phyloP scores from a whole-genome alignment of 164 flowering plant species.

The Umbellularia californica region DNA sequence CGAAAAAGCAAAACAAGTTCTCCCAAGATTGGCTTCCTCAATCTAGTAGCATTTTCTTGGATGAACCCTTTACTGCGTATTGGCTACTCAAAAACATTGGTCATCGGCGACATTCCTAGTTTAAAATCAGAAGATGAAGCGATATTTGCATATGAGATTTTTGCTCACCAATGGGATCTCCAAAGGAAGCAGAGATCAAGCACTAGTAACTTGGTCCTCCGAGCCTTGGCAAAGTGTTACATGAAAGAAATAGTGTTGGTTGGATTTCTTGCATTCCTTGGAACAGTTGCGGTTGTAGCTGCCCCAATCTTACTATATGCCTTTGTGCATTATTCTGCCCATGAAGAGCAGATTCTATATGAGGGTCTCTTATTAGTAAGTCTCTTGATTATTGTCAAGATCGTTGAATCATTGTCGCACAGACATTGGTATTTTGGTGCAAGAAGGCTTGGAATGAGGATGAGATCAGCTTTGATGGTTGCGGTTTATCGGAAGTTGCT shows the following conservation, averaged over 20 bases:
- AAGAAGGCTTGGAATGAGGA: constrained; percentile 65
- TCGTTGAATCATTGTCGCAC: constrained; percentile 60
- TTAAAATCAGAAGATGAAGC: constrained; percentile 61
- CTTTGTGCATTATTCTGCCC: constrained; percentile 47
- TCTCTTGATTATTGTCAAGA: constrained; percentile 45
- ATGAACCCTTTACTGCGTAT: constrained; percentile 49
- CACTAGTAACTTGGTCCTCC: constrained; percentile 28
- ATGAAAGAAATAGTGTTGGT: constrained; percentile 42
- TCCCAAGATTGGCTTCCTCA: constrained; percentile 30
- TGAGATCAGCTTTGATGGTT: constrained; percentile 79
- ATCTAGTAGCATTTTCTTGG: constrained; percentile 73
- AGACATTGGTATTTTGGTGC: constrained; percentile 61
- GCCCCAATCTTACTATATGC: constrained; percentile 62
- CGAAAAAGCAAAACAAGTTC: constrained; percentile 10
- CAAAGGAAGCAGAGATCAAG: constrained; percentile 17
- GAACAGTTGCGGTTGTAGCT: constrained; percentile 39
- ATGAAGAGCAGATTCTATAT: constrained; percentile 16
- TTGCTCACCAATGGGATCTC: constrained; percentile 39
- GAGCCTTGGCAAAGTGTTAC: constrained; percentile 48
- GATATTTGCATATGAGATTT: constrained; percentile 38
- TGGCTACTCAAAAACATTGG: constrained; percentile 56
- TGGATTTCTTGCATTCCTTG: constrained; percentile 46
- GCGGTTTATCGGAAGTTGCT: constrained; percentile 63
- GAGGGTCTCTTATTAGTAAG: constrained; percentile 50
- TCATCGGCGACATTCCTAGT: constrained; percentile 61